Conservation (phyloP, 2,329 filamentous ascomycete genomes). For the Parastagonospora avenae region DNA sequence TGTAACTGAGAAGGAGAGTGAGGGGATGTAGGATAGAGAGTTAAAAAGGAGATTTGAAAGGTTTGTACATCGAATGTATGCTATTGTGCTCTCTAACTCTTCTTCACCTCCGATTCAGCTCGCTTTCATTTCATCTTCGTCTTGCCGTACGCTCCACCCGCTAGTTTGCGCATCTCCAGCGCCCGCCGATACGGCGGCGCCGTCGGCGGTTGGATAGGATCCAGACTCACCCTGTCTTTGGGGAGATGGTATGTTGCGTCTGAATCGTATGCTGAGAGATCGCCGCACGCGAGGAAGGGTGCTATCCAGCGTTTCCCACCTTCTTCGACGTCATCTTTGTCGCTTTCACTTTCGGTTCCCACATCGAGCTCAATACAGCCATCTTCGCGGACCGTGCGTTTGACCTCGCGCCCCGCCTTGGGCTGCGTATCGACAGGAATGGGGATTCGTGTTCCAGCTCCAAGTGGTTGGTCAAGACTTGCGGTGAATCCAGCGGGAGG, state of each 20-base stretch:
- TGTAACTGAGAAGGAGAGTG: not conserved
- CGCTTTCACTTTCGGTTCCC: slow-evolving; percentile 47
- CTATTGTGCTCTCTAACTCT: not conserved
- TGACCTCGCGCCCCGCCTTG: slow-evolving; percentile 22
- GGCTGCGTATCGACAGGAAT: slow-evolving; percentile 27
- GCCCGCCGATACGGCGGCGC: slow-evolving; percentile 94
- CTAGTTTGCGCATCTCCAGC: slow-evolving; percentile 77
- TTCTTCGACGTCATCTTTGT: slow-evolving; percentile 45
- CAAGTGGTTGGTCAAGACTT: slow-evolving; percentile 76
- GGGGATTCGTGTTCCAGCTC: slow-evolving; percentile 63
- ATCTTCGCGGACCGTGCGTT: slow-evolving; percentile 48
- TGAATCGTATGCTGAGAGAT: slow-evolving; percentile 91
- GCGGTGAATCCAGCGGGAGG: slow-evolving; percentile 78
- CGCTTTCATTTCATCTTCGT: slow-evolving; percentile 53
- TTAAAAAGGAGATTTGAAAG: not conserved
- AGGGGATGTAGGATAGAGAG: not conserved
- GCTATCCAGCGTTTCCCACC: slow-evolving; percentile 78
- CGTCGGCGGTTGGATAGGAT: slow-evolving; percentile 93
- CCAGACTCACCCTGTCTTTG: slow-evolving; percentile 81
- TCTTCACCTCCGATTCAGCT: not conserved
- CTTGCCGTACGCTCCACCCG: slow-evolving; percentile 78
- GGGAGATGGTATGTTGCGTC: slow-evolving; percentile 93
- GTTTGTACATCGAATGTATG: not conserved
- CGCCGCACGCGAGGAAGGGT: slow-evolving; percentile 95
- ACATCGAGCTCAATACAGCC: slow-evolving; percentile 55